A percentile compares a stretch with the other conserved stretches of the same genome.
Evolutionary conservation across 1,284 basidiomycete genomes (phyloP).

Genomic region (Paramarasmius palmivorus): DNA sequence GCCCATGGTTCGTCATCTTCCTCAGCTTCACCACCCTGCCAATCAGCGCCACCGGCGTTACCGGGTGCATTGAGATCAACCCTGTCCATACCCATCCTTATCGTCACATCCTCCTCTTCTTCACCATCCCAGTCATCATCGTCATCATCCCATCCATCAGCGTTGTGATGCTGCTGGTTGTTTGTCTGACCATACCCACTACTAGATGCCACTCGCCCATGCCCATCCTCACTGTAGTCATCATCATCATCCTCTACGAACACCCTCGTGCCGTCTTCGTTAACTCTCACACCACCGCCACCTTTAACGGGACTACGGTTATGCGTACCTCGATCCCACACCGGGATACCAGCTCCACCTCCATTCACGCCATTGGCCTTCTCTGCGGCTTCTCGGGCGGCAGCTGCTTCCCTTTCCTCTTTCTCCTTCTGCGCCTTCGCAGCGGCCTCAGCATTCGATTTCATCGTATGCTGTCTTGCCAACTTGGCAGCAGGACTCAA

Average conservation of each 20-base stretch:
- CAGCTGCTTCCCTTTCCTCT: constrained; percentile 38
- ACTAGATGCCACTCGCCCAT: constrained; percentile 26
- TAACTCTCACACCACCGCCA: constrained; percentile 43
- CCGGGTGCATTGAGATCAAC: constrained; percentile 27
- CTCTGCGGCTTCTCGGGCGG: constrained; percentile 18
- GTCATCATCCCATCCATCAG: constrained; percentile 72
- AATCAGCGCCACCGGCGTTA: neutral
- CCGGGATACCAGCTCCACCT: constrained; percentile 49
- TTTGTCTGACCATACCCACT: too few species aligned
- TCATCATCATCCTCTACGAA: constrained; percentile 75
- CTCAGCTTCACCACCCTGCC: constrained; percentile 34
- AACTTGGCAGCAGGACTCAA: constrained; percentile 92
- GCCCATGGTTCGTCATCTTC: constrained; percentile 73
- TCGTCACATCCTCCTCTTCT: constrained; percentile 75
- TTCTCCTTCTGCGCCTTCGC: constrained; percentile 64
- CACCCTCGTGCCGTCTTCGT: constrained; percentile 69
- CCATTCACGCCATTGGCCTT: constrained; percentile 25
- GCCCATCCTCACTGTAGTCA: constrained; percentile 56
- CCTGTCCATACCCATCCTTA: constrained; percentile 53
- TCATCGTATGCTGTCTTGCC: constrained; percentile 86
- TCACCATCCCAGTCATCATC: constrained; percentile 66
- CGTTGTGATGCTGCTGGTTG: constrained; percentile 29
- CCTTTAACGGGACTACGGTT: constrained; percentile 53
- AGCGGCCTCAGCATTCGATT: constrained; percentile 81
- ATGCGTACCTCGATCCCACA: constrained; percentile 81